These are phyloP conservation scores for Nitzschia sp. DNA, from an alignment of 108 stramenopile genomes.

Conservation along the genomic window DNA sequence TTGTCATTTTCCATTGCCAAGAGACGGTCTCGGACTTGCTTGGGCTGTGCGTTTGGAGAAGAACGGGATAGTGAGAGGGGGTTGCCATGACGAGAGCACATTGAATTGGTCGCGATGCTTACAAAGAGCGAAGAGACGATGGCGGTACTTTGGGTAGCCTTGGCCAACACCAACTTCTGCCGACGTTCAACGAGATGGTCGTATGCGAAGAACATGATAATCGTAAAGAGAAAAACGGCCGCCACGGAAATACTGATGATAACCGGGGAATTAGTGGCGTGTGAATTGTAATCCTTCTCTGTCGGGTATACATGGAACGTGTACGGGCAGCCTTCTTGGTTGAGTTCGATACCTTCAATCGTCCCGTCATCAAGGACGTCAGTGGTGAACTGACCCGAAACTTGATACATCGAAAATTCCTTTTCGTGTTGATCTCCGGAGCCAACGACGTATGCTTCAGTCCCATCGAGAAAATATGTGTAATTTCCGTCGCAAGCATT, in stretches of 20 bases:
- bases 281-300: slow-evolving; percentile 2
- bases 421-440: slow-evolving; percentile 57
- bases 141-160: slow-evolving; percentile 37
- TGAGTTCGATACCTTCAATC: neutral
- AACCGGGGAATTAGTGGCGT: slow-evolving; percentile 14
- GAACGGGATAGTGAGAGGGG: too few relatives aligned
- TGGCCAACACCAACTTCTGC: slow-evolving; percentile 34
- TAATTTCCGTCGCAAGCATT: slow-evolving; percentile 40
- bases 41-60: too few relatives aligned
- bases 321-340: slow-evolving; percentile 19
- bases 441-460: slow-evolving; percentile 45
- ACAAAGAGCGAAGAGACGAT: slow-evolving; percentile 59
- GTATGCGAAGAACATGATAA: slow-evolving; percentile 48
- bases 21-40: slow-evolving; percentile 11
- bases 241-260: slow-evolving; percentile 36
- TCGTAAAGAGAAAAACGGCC: slow-evolving; percentile 49
- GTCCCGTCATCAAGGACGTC: neutral
- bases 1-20: neutral
- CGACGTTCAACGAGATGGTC: slow-evolving; percentile 57
- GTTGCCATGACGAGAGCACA: too few relatives aligned
- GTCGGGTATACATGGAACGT: slow-evolving; percentile 25
- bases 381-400: neutral
- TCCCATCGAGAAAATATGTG: slow-evolving; percentile 50
- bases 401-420: slow-evolving; percentile 25
- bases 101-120: too few relatives aligned